A percentile compares a stretch with the other conserved stretches of the same genome.
phyloP scores from a whole-genome alignment of 1,284 basidiomycete genomes.

The Anthracocystis walkeri region DNA sequence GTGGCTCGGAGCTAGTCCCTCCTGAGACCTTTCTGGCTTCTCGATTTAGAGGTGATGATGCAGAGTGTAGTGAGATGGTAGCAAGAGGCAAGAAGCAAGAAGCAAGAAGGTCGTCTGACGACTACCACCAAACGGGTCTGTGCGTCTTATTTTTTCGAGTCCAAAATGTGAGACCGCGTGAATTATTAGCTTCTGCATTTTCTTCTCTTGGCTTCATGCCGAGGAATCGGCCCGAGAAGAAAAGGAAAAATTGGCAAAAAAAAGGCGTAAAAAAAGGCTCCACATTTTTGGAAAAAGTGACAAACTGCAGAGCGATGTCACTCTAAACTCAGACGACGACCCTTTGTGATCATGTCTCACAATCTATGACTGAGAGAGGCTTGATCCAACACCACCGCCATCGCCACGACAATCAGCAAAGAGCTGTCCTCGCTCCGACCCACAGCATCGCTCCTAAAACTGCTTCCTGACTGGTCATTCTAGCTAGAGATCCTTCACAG shows the following conservation, averaged over 20 bases:
- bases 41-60: neutral
- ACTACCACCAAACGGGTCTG: neutral
- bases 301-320: constrained; percentile 35
- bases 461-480: too few species aligned
- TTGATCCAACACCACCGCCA: neutral
- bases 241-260: neutral
- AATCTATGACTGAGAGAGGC: neutral
- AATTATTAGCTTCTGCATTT: neutral
- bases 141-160: constrained; percentile 3
- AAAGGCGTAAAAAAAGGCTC: constrained; percentile 5
- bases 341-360: neutral
- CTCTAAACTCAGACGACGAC: neutral
- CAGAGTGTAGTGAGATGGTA: neutral
- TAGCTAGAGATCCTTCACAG: too few species aligned
- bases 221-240: constrained; percentile 10
- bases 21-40: neutral
- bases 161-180: neutral
- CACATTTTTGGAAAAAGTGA: constrained; percentile 1
- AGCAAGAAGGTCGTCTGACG: neutral
- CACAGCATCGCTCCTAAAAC: too few species aligned
- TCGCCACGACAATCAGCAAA: neutral
- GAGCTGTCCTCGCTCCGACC: too few species aligned
- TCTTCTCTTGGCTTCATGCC: neutral
- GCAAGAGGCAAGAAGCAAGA: neutral
- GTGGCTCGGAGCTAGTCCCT: neutral